Conservation (phyloP, 129 eudicot genomes). For the Mikania micrantha region DNA sequence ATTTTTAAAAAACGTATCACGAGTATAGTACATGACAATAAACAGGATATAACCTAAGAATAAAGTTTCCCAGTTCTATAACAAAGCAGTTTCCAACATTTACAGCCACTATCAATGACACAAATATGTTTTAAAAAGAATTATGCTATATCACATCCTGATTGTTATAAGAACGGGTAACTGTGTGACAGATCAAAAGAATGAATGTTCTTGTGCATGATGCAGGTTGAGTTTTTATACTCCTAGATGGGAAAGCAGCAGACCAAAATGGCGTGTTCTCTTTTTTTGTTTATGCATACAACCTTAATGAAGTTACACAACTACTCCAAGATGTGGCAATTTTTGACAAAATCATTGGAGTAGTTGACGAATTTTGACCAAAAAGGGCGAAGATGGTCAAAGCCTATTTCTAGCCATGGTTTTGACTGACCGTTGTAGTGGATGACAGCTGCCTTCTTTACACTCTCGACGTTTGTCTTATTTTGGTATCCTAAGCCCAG, state of each 20-base stretch:
- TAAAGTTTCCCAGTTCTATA: constrained; percentile 35
- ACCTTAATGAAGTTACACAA: constrained; percentile 3
- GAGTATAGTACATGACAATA: constrained; percentile 40
- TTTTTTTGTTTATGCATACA: constrained; percentile 11
- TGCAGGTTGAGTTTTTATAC: not conserved
- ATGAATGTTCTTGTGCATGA: constrained; percentile 9
- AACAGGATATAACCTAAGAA: constrained; percentile 33
- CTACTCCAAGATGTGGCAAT: constrained; percentile 88
- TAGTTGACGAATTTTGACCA: constrained; percentile 89
- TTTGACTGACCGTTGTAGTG: constrained; percentile 98
- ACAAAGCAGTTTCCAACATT: constrained; percentile 30
- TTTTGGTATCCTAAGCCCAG: constrained; percentile 95
- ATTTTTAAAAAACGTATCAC: constrained; percentile 33
- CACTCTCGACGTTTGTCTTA: constrained; percentile 54
- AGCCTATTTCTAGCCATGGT: constrained; percentile 95
- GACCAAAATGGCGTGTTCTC: constrained; percentile 14
- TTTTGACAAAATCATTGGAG: constrained; percentile 74
- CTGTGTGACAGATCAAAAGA: constrained; percentile 14
- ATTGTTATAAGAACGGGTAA: not conserved
- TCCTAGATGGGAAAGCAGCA: constrained; percentile 8
- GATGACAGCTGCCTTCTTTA: constrained; percentile 87
- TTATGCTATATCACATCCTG: constrained; percentile 27
- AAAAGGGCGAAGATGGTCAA: constrained; percentile 92
- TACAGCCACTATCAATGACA: constrained; percentile 21
- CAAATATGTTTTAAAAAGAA: constrained; percentile 15